Base-by-base conservation (phyloP, 352 stramenopile genomes). In the Globisporangium sylvaticum region DNA sequence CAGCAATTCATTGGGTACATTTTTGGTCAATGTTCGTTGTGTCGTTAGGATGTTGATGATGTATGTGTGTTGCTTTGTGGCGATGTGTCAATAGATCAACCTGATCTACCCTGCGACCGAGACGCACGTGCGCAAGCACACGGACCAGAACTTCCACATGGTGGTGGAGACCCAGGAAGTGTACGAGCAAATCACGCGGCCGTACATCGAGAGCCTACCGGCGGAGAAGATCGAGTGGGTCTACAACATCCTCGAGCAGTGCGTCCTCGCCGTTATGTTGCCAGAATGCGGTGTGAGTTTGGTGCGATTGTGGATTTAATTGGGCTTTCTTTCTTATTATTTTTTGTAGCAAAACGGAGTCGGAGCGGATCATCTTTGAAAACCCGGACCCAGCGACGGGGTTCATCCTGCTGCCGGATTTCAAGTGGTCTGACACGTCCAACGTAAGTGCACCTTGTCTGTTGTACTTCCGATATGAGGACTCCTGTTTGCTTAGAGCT, bases 161-260 rank as follows among this genome's bases (percentile, higher is more conserved):
- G 78, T 94, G 34, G 75, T 84, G n/a, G 88, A 96, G 73, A 95
- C 88, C 22, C 81, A 84, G 52, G 73, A 79, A 25, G 67, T 91
- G n/a, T 96, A 96, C 74, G 72, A 90, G 42, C 74, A 67, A 58
- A 80, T 94, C 37, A 96, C 87, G 24, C 72, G 74, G 65, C 79
- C 83, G 53, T 93, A 80, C 68, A 96, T 96, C 25, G 79, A 91
- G 44, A 94, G 69, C 62, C 78, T 94, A 61, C 88, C 86, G 0
- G 48, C 58, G 27, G 82, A 90, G 48, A 94, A 91, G 59, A 80
- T 96, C 64, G 84, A 94, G 57, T 96, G 88, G 88, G 80, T 96
- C 53, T 93, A 93, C 78, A 96, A 96, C 64, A 96, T 96, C 64
- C 69, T 96, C 42, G 84, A 94, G 6, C 79, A 91, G 88, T 96